Conservation (phyloP, 179 eudicot species). For the Gypsophila paniculata region DNA sequence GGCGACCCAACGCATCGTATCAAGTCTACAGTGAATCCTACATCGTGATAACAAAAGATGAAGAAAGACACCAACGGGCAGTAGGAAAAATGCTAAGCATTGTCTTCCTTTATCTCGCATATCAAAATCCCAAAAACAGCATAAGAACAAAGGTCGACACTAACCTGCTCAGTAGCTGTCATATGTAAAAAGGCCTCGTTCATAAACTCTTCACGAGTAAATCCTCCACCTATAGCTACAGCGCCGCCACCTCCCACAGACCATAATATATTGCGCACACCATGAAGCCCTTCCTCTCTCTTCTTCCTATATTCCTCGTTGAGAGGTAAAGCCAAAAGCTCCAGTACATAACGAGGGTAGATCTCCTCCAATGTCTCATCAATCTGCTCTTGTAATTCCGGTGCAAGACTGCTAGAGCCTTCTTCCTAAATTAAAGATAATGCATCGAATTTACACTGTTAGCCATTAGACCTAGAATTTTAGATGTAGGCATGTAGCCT, state of each 20-base stretch:
- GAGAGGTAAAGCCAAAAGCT: constrained; percentile 82
- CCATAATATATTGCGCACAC: constrained; percentile 86
- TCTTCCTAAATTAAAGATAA: constrained; percentile 60
- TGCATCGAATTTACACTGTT: not conserved
- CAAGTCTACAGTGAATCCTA: constrained; percentile 1
- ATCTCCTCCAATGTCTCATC: constrained; percentile 97
- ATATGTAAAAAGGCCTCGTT: constrained; percentile 78
- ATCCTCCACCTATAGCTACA: constrained; percentile 81
- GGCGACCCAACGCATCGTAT: not conserved
- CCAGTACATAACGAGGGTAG: constrained; percentile 79
- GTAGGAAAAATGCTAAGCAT: not conserved
- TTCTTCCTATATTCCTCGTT: constrained; percentile 53
- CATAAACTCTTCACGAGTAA: constrained; percentile 91
- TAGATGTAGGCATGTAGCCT: not conserved
- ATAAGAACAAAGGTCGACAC: constrained; percentile 9
- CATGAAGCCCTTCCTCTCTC: constrained; percentile 93
- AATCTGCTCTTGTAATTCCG: constrained; percentile 83
- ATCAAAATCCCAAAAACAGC: constrained; percentile 10
- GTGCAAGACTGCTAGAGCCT: constrained; percentile 96
- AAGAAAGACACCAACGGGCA: not conserved
- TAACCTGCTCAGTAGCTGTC: constrained; percentile 96
- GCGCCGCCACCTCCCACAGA: constrained; percentile 99
- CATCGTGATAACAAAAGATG: not conserved
- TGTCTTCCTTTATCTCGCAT: not conserved
- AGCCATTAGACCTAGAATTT: not conserved